Evolutionary conservation across 345 rosid genomes (phyloP).

Genomic region (Noccaea bulbosa): DNA sequence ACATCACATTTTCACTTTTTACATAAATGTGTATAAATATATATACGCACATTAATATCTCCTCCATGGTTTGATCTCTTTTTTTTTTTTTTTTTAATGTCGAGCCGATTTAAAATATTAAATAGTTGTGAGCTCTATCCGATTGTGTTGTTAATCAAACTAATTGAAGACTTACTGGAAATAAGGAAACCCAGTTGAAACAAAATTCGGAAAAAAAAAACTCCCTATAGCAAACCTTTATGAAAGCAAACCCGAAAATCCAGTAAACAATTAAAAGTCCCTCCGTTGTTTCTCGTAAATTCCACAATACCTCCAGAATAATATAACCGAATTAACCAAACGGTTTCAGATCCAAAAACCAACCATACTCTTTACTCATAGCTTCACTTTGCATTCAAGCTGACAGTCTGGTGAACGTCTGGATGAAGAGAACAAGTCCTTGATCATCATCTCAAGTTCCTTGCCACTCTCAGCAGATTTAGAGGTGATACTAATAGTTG

Average conservation of each 20-base stretch:
- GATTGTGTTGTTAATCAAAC: conserved; percentile 1
- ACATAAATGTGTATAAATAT: too few species aligned
- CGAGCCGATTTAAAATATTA: background rate
- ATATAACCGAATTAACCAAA: background rate
- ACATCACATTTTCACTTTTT: too few species aligned
- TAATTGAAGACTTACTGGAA: background rate
- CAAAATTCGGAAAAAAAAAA: background rate
- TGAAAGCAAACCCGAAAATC: background rate
- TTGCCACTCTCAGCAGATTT: background rate
- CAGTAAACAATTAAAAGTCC: background rate
- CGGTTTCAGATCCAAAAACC: background rate
- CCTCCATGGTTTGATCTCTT: too few species aligned
- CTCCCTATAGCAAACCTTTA: background rate
- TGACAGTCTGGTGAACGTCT: background rate
- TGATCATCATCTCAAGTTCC: conserved; percentile 5
- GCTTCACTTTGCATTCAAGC: background rate
- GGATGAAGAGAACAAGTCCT: background rate
- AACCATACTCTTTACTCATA: background rate
- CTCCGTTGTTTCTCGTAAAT: background rate
- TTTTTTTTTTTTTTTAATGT: background rate
- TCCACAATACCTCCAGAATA: background rate
- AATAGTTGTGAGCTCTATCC: background rate
- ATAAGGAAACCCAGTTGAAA: background rate
- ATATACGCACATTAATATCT: too few species aligned
- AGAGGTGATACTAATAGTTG: background rate